Percentiles rank a stretch among this genome's conserved stretches.
Evolutionary conservation across 495 filamentous ascomycete species (phyloP).

Genomic region (Podospora sp.): DNA sequence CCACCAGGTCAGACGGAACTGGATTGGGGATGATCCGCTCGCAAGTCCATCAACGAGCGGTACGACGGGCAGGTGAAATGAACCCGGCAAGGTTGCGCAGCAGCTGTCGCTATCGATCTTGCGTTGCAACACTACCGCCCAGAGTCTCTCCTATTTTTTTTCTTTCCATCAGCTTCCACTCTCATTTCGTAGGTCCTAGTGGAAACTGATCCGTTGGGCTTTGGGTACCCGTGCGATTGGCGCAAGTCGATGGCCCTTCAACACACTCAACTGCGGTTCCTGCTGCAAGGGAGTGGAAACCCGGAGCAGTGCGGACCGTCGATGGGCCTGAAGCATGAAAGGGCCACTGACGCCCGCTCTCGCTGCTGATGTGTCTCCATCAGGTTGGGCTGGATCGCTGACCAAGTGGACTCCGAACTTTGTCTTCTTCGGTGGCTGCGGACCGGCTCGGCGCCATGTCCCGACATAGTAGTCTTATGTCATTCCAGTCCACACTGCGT

Average conservation of each 20-base stretch:
- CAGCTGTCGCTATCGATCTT: slow-evolving; percentile 9
- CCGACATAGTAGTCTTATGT: background rate
- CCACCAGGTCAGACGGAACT: slow-evolving; percentile 20
- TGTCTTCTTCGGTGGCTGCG: background rate
- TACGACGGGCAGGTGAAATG: slow-evolving; percentile 5
- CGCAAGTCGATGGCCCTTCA: background rate
- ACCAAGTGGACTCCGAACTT: background rate
- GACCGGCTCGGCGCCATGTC: background rate
- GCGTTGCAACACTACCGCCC: background rate
- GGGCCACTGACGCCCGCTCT: background rate
- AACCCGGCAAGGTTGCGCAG: slow-evolving; percentile 5
- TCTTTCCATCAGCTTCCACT: slow-evolving; percentile 11
- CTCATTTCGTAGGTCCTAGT: slow-evolving; percentile 1
- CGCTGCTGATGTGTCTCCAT: background rate
- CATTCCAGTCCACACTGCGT: background rate
- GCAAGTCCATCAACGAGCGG: background rate
- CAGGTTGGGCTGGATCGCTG: background rate
- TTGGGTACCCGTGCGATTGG: slow-evolving; percentile 8
- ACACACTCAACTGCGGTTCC: background rate
- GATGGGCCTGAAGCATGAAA: background rate
- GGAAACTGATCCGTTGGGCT: slow-evolving; percentile 11
- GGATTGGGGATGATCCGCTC: slow-evolving; percentile 33
- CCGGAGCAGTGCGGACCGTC: background rate
- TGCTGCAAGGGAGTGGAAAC: slow-evolving; percentile 22
- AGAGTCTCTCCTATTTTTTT: background rate